These are phyloP conservation scores for Ceratobasidium sp. DNA, from an alignment of 1,284 basidiomycete species.

Conservation along the genomic window DNA sequence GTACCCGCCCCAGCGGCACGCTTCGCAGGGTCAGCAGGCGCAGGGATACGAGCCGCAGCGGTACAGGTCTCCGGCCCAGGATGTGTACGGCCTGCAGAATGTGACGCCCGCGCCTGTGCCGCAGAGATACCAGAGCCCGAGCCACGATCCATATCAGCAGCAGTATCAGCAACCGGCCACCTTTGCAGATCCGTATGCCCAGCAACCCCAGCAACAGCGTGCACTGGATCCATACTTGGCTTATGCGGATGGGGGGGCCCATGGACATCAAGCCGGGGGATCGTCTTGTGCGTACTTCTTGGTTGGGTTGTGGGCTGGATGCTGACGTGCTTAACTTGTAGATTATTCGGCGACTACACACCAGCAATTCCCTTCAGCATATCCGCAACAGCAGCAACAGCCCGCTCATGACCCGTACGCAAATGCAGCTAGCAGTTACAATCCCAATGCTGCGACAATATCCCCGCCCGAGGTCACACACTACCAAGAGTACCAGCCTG, in stretches of 20 bases:
- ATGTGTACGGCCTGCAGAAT: not conserved
- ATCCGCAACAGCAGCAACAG: slow-evolving; percentile 37
- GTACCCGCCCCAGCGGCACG: slow-evolving; percentile 27
- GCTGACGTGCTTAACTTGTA: slow-evolving; percentile 4
- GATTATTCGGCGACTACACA: slow-evolving; percentile 22
- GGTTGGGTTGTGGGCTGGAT: not conserved
- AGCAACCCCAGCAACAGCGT: slow-evolving; percentile 20
- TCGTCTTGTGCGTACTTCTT: slow-evolving; percentile 25
- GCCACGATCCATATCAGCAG: slow-evolving; percentile 2
- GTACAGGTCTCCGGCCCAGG: slow-evolving; percentile 10
- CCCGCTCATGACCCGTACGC: slow-evolving; percentile 22
- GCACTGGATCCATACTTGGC: slow-evolving; percentile 27
- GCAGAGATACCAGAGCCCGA: slow-evolving; percentile 33
- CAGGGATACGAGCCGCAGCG: slow-evolving; percentile 20
- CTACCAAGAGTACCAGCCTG: slow-evolving; percentile 27
- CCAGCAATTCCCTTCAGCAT: slow-evolving; percentile 14
- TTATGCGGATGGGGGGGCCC: slow-evolving; percentile 6
- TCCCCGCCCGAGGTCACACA: slow-evolving; percentile 25
- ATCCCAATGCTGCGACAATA: slow-evolving; percentile 26
- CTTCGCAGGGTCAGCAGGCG: slow-evolving; percentile 1
- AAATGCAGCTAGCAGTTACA: slow-evolving; percentile 22
- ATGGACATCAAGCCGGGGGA: slow-evolving; percentile 11
- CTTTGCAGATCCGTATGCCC: slow-evolving; percentile 32
- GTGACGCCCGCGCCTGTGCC: slow-evolving; percentile 10
- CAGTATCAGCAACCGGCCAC: not conserved